phyloP scores from a whole-genome alignment of 2,329 filamentous ascomycete species.

The Aspergillus sp. region DNA sequence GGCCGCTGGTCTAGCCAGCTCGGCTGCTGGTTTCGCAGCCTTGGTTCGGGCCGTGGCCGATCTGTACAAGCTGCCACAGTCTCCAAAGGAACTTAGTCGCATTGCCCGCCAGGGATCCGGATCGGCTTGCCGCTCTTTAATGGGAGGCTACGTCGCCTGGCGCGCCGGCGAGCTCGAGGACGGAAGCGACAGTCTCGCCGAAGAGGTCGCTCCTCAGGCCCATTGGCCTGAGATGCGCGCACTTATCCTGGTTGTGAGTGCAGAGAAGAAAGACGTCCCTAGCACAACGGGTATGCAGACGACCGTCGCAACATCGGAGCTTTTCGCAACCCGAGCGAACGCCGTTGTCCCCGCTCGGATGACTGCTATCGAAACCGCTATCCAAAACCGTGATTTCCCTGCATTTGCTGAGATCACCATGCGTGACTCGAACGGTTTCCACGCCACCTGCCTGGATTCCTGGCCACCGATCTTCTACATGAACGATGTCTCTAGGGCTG shows the following conservation, averaged over 20 bases:
- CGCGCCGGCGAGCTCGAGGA: conserved; percentile 73
- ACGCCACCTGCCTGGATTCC: conserved; percentile 90
- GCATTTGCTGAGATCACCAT: conserved; percentile 88
- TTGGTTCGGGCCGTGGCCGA: conserved; percentile 80
- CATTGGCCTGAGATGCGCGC: conserved; percentile 98
- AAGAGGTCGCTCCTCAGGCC: conserved; percentile 79
- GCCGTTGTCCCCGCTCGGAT: conserved; percentile 80
- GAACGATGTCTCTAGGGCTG: conserved; percentile 87
- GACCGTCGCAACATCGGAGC: conserved; percentile 84
- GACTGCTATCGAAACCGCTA: conserved; percentile 79
- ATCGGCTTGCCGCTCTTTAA: conserved; percentile 87
- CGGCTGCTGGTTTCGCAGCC: conserved; percentile 66
- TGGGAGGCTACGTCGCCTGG: conserved; percentile 97
- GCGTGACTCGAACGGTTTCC: conserved; percentile 96
- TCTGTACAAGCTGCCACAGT: conserved; percentile 80
- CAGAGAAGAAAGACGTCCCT: conserved; percentile 92
- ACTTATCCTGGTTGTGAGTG: conserved; percentile 84
- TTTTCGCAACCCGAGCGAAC: conserved; percentile 75
- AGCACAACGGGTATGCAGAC: conserved; percentile 96
- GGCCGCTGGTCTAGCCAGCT: conserved; percentile 76
- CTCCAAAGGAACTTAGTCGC: conserved; percentile 77
- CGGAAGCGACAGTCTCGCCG: conserved; percentile 82
- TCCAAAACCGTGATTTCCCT: conserved; percentile 76
- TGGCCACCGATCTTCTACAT: conserved; percentile 98
- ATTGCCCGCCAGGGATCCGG: conserved; percentile 94